Percentiles rank a stretch among this genome's conserved stretches.
Evolutionary conservation across 2,329 filamentous ascomycete species (phyloP).

Genomic region (Lachnellula cervina): DNA sequence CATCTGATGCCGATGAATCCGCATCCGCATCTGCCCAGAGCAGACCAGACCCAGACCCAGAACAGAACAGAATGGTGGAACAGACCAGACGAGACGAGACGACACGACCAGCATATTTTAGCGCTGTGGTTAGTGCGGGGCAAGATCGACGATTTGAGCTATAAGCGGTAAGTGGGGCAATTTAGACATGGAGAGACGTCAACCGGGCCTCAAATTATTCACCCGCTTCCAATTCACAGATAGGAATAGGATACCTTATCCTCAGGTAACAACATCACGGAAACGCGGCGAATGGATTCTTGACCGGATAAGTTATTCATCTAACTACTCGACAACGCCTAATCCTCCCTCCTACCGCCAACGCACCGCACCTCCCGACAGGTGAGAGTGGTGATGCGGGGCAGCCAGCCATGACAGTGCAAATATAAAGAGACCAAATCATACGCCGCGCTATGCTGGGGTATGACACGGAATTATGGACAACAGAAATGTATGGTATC

Average conservation of each 20-base stretch:
- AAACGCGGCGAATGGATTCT: background rate
- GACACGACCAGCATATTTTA: background rate
- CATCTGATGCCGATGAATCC: too few species aligned
- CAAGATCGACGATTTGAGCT: background rate
- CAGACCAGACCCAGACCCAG: too few species aligned
- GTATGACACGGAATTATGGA: slow-evolving; percentile 8
- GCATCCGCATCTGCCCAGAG: too few species aligned
- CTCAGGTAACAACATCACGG: background rate
- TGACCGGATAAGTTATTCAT: background rate
- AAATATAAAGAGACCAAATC: slow-evolving; percentile 3
- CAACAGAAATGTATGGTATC: slow-evolving; percentile 6
- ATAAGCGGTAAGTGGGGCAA: background rate
- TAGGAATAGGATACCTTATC: background rate
- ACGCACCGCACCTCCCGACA: background rate
- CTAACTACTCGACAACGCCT: background rate
- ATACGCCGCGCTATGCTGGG: slow-evolving; percentile 14
- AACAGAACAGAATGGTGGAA: too few species aligned
- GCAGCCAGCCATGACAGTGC: background rate
- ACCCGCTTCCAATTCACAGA: background rate
- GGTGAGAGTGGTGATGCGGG: background rate
- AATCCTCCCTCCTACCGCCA: background rate
- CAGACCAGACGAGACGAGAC: background rate
- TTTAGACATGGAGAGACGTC: background rate
- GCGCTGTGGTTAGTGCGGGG: background rate
- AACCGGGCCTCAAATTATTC: background rate